phyloP scores from a whole-genome alignment of 371 early-diverging fungal genomes.

The Enteropsectra breve region DNA sequence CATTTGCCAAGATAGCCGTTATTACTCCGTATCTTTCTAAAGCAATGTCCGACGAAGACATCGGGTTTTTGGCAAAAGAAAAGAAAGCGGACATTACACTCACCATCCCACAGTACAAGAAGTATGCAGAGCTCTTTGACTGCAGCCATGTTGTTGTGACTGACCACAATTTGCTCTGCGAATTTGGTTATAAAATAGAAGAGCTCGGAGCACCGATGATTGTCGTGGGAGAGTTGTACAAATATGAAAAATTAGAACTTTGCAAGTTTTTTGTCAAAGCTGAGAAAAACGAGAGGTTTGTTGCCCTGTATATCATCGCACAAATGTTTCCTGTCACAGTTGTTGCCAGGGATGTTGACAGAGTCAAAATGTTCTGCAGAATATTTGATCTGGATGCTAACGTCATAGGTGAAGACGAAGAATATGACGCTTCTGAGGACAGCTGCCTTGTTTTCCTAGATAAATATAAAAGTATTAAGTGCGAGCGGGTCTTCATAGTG shows the following conservation, averaged over 20 bases:
- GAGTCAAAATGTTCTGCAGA: constrained; percentile 27
- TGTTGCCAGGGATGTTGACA: constrained; percentile 11
- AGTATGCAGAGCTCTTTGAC: constrained; percentile 7
- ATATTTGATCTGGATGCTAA: constrained; percentile 20
- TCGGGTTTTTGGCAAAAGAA: background rate
- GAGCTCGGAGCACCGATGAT: constrained; percentile 12
- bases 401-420: background rate
- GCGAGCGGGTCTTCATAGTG: constrained; percentile 20
- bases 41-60: background rate
- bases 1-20: background rate
- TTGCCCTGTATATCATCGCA: constrained; percentile 12
- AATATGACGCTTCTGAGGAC: background rate
- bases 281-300: constrained; percentile 15
- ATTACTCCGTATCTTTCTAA: constrained; percentile 11
- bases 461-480: constrained; percentile 6
- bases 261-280: constrained; percentile 20
- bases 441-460: constrained; percentile 1
- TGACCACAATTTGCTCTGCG: background rate
- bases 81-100: background rate
- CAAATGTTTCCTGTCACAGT: constrained; percentile 8
- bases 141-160: constrained; percentile 4
- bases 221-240: background rate
- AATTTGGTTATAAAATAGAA: constrained; percentile 1
- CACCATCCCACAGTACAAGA: constrained; percentile 1
- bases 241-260: constrained; percentile 3